These are phyloP conservation scores for Symbiodinium pilosum DNA, from an alignment of 73 alveolate species.

Conservation along the genomic window DNA sequence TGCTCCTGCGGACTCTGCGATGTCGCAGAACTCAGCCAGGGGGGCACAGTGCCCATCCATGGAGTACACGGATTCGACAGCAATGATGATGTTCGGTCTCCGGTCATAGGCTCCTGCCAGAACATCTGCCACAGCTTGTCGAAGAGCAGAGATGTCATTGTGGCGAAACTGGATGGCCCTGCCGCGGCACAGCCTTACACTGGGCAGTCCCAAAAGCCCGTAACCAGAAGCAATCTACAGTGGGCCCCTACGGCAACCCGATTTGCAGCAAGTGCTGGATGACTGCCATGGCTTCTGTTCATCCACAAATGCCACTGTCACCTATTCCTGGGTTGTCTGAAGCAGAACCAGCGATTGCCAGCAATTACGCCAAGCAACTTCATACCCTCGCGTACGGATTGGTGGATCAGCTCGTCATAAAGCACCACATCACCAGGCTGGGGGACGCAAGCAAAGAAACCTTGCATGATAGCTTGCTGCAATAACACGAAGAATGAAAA, in stretches of 20 bases:
- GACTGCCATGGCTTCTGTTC: too few species aligned
- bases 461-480: too few species aligned
- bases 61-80: constrained; percentile 86
- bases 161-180: constrained; percentile 32
- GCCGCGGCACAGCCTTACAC: constrained; percentile 75
- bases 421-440: constrained; percentile 67
- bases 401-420: constrained; percentile 69
- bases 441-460: constrained; percentile 55
- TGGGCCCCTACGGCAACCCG: too few species aligned
- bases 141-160: constrained; percentile 62
- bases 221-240: too few species aligned
- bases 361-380: too few species aligned
- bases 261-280: too few species aligned
- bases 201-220: too few species aligned
- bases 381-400: constrained; percentile 14
- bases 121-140: constrained; percentile 5
- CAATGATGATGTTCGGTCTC: constrained; percentile 65
- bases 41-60: constrained; percentile 94
- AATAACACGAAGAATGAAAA: too few species aligned
- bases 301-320: too few species aligned
- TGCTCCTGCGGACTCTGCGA: constrained; percentile 32
- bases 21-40: constrained; percentile 20
- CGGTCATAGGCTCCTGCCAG: background rate
- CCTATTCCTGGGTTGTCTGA: too few species aligned
- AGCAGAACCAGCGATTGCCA: too few species aligned